Conservation (phyloP, 1,139 yeast species). For the Spathaspora sp. region DNA sequence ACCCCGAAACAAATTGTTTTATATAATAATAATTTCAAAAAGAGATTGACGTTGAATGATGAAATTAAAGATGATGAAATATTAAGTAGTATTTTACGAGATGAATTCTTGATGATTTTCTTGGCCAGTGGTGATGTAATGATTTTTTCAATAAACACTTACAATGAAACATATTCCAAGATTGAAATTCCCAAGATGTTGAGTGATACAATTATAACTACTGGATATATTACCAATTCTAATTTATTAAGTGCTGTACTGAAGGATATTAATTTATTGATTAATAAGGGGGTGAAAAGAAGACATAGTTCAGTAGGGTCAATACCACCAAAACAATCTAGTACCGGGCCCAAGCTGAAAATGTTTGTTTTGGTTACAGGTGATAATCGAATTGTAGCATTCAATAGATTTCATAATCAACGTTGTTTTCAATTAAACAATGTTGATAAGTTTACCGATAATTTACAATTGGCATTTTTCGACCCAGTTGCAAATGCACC, state of each 20-base stretch:
- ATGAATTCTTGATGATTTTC: conserved; percentile 51
- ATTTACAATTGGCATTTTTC: conserved; percentile 53
- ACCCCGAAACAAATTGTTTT: conserved; percentile 65
- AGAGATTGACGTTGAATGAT: conserved; percentile 32
- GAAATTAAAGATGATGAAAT: conserved; percentile 48
- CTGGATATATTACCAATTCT: conserved; percentile 61
- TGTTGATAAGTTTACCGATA: conserved; percentile 57
- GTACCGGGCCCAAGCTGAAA: conserved; percentile 36
- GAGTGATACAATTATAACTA: conserved; percentile 62
- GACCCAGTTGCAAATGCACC: conserved; percentile 61
- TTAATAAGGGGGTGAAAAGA: conserved; percentile 34
- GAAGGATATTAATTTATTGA: conserved; percentile 36
- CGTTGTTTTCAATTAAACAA: conserved; percentile 64
- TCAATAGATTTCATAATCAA: conserved; percentile 63
- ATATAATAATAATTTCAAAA: conserved; percentile 63
- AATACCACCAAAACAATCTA: conserved; percentile 15
- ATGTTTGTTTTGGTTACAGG: conserved; percentile 72
- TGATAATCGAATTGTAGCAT: conserved; percentile 68
- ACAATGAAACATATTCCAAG: conserved; percentile 35
- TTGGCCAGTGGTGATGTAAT: conserved; percentile 58
- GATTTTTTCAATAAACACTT: conserved; percentile 44
- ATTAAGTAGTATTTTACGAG: conserved; percentile 51
- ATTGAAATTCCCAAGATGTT: conserved; percentile 52
- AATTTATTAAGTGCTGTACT: conserved; percentile 41
- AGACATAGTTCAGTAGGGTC: conserved; percentile 17